Conservation (phyloP, 176 grass and related monocot genomes). For the Poa annua region DNA sequence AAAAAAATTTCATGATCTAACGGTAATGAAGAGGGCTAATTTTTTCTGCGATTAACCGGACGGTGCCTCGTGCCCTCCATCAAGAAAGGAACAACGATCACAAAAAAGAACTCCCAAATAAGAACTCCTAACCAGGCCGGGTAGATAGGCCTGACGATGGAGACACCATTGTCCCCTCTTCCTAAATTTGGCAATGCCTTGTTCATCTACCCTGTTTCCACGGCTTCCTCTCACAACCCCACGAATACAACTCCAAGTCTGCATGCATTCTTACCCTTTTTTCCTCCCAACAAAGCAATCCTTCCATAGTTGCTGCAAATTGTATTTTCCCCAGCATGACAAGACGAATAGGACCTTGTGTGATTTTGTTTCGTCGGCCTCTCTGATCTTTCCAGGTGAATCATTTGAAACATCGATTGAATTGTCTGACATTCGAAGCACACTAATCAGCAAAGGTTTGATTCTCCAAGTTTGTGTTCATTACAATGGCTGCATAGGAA, state of each 20-base stretch:
- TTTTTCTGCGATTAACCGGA: too few species aligned
- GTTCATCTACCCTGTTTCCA: conserved; percentile 26
- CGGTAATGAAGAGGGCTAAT: background rate
- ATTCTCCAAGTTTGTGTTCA: conserved; percentile 25
- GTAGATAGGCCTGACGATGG: background rate
- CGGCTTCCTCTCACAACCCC: conserved; percentile 50
- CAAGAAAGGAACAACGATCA: background rate
- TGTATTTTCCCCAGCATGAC: conserved; percentile 24
- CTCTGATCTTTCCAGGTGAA: conserved; percentile 12
- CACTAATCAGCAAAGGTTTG: conserved; percentile 31
- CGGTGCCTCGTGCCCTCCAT: too few species aligned
- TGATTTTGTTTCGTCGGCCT: background rate
- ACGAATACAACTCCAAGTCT: conserved; percentile 49
- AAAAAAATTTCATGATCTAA: too few species aligned
- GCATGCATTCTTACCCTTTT: conserved; percentile 37
- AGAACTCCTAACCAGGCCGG: background rate
- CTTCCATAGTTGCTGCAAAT: conserved; percentile 35
- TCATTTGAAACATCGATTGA: conserved; percentile 34
- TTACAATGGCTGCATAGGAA: background rate
- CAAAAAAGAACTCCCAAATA: background rate
- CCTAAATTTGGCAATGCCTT: conserved; percentile 42
- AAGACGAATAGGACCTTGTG: background rate
- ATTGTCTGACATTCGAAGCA: background rate
- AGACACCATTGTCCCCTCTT: background rate
- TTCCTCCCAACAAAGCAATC: conserved; percentile 33